phyloP scores from a whole-genome alignment of 2,329 filamentous ascomycete genomes.

The Camillea tinctor region DNA sequence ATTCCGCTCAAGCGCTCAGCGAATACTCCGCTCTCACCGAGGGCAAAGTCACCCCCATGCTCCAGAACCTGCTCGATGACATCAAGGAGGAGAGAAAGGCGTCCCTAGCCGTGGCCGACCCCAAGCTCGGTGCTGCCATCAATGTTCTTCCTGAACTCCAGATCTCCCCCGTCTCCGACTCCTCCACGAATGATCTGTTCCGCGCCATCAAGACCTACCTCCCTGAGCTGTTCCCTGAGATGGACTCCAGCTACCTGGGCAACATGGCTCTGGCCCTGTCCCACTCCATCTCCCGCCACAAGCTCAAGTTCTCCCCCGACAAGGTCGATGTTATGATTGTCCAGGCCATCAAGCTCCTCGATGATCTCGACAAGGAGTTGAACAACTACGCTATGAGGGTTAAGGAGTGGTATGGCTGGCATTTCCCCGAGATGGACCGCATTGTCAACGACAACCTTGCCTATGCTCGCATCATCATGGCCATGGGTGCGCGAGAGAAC shows the following conservation, averaged over 20 bases:
- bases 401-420: constrained; percentile 99
- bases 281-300: constrained; percentile 94
- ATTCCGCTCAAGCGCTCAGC: constrained; percentile 83
- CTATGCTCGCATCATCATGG: constrained; percentile 83
- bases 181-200: constrained; percentile 82
- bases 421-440: constrained; percentile 97
- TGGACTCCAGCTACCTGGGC: constrained; percentile 80
- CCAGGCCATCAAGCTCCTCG: constrained; percentile 88
- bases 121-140: constrained; percentile 88
- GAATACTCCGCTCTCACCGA: constrained; percentile 87
- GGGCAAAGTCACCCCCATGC: constrained; percentile 89
- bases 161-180: constrained; percentile 79
- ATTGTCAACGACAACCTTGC: constrained; percentile 97
- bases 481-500: constrained; percentile 85
- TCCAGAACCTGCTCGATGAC: constrained; percentile 77
- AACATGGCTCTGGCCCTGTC: constrained; percentile 96
- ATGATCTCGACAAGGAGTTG: constrained; percentile 97
- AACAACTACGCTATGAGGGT: constrained; percentile 99
- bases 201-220: constrained; percentile 91
- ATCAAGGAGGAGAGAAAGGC: constrained; percentile 98
- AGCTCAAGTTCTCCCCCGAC: constrained; percentile 97
- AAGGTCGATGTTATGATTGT: constrained; percentile 99
- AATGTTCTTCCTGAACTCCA: constrained; percentile 86
- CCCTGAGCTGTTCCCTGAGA: constrained; percentile 83
- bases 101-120: constrained; percentile 88